Conservation (phyloP, 2,329 filamentous ascomycete species). For the Cercospora citrullina region DNA sequence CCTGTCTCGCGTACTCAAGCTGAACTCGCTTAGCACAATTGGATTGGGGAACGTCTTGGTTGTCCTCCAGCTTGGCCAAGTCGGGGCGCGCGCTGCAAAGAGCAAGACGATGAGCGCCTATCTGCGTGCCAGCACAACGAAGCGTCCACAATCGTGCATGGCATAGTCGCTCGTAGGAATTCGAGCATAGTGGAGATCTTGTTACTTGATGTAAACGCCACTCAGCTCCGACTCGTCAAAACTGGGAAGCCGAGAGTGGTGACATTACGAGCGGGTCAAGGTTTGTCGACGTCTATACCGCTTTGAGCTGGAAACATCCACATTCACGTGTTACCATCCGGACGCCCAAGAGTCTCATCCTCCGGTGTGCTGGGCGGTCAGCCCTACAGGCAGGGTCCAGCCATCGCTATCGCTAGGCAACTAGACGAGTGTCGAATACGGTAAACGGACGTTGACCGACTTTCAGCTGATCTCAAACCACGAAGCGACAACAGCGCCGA, state of each 20-base stretch:
- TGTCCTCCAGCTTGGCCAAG: conserved; percentile 2
- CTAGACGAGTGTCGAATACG: neutral
- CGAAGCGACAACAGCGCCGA: neutral
- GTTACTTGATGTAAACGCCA: neutral
- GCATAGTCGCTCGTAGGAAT: neutral
- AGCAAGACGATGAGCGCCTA: neutral
- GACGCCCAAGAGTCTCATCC: neutral
- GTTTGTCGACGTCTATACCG: neutral
- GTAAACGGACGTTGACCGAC: neutral
- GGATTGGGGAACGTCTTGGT: neutral
- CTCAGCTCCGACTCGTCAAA: neutral
- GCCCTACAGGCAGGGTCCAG: neutral
- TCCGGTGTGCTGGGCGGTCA: neutral
- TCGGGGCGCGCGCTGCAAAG: neutral
- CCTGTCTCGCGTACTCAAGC: conserved; percentile 5
- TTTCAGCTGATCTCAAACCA: neutral
- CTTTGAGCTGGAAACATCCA: neutral
- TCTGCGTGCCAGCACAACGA: neutral
- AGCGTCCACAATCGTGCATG: neutral
- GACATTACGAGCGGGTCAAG: neutral
- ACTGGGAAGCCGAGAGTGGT: neutral
- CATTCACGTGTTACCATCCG: neutral
- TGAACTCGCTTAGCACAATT: conserved; percentile 6
- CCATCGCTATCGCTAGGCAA: neutral
- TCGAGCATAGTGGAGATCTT: neutral